These are phyloP conservation scores for Paralagenidium karlingii DNA, from an alignment of 352 stramenopile species.

Conservation along the genomic window DNA sequence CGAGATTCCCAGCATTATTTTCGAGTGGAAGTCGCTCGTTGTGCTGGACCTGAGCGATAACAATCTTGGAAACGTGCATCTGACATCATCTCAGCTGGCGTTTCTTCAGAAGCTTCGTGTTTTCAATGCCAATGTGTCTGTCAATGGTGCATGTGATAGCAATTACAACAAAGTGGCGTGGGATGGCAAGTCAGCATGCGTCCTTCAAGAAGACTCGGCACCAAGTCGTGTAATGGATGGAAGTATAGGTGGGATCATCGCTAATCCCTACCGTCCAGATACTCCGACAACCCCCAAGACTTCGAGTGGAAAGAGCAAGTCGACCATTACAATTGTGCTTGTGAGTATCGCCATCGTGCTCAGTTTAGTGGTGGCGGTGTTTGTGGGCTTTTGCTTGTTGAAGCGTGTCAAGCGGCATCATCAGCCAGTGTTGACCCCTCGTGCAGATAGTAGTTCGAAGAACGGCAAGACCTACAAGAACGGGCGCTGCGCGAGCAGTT, in stretches of 20 bases:
- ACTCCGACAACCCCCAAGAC: conserved; percentile 15
- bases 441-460: too few relatives aligned
- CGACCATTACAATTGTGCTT: conserved; percentile 23
- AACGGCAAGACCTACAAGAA: too few relatives aligned
- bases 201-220: too few relatives aligned
- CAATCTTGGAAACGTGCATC: conserved; percentile 29
- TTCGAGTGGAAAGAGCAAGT: conserved; percentile 9
- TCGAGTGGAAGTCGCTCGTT: conserved; percentile 41
- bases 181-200: conserved; percentile 23
- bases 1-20: conserved; percentile 51
- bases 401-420: conserved; percentile 32
- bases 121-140: conserved; percentile 27
- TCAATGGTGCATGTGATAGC: conserved; percentile 20
- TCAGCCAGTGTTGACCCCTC: too few relatives aligned
- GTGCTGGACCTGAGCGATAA: conserved; percentile 40
- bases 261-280: too few relatives aligned
- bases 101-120: conserved; percentile 34
- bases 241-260: too few relatives aligned
- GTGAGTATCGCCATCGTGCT: conserved; percentile 19
- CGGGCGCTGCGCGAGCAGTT: too few relatives aligned
- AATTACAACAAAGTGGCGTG: conserved; percentile 38
- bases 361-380: conserved; percentile 24
- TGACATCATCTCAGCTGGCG: conserved; percentile 33
- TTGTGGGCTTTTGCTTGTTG: conserved; percentile 39
- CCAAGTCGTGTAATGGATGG: too few relatives aligned